Evolutionary conservation across 2,329 filamentous ascomycete genomes (phyloP), one percentile per base, ranked within the genome.

Genomic region (Cordyceps sp.): DNA sequence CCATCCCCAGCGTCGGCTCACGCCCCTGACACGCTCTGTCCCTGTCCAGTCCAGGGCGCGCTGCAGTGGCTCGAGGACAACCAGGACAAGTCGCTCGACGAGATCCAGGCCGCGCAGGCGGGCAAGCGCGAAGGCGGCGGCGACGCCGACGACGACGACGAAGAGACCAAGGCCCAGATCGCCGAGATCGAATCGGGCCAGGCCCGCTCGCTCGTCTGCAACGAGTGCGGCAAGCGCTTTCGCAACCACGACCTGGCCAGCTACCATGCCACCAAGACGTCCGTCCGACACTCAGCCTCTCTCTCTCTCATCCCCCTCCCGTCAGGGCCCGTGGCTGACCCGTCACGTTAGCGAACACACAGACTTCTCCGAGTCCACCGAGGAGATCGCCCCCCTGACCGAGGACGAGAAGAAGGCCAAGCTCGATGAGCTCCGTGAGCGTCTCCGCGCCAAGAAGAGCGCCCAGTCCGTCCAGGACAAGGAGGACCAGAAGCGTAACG

Each of bases 21-120:
- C 33, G 13, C 20, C 10, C 29, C 31, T 41, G 31, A 30, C 21
- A 21, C 25, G n/a, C 34, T 17, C 18, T 18, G 17, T 13, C 13
- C 5, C 30, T 12, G 10, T 18, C 34, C 39, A 88, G 82, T 94
- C 29, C 78, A 90, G 51, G 79, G 77, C 42, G 90, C 90, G 32
- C 69, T 98, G 36, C 82, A 93, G 59, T 98, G 90, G 90, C 70
- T 98, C 2, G 86, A 93, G 51, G 72, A 80, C 45, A 93, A 92
- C 50, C 77, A 92, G 51, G 84, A 93, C 53, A 93, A 81, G 45
- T 66, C 81, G 2, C 52, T 93, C 26, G 85, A 94, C 24, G 78
- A 93, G 36, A 76, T 96, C 38, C 69, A 81, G 39, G 60, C 60
- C 4, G n/a, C n/a, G n/a, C n/a, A n/a, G n/a, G n/a, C n/a, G n/a